Conservation (phyloP, 2,329 filamentous ascomycete species). For the Torrubiella hemipterigena region DNA sequence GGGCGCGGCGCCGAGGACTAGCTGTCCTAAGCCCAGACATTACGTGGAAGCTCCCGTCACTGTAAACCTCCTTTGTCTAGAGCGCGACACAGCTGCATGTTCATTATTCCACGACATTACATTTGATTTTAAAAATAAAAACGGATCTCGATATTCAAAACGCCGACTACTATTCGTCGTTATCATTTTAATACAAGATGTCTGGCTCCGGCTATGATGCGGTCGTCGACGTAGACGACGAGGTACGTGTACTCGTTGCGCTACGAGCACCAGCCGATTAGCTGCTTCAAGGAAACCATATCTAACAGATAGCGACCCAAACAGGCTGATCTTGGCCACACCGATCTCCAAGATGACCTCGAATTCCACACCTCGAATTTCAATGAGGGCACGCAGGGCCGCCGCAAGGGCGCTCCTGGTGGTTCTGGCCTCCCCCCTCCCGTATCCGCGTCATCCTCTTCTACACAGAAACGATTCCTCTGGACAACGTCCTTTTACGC, state of each 20-base stretch:
- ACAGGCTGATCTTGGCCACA: conserved; percentile 96
- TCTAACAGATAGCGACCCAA: too few species aligned
- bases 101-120: conserved; percentile 1
- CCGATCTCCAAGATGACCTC: conserved; percentile 95
- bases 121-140: background rate
- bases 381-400: conserved; percentile 41
- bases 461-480: conserved; percentile 69
- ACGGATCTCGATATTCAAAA: background rate
- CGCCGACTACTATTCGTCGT: conserved; percentile 6
- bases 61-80: background rate
- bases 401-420: conserved; percentile 25
- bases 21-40: too few species aligned
- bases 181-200: conserved; percentile 36
- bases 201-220: conserved; percentile 88
- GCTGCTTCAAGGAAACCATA: too few species aligned
- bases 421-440: conserved; percentile 39
- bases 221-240: conserved; percentile 93
- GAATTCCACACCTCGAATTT: conserved; percentile 96
- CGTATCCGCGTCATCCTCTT: conserved; percentile 35
- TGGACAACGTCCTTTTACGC: conserved; percentile 92
- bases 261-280: too few species aligned
- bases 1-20: background rate
- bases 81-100: conserved; percentile 1
- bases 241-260: conserved; percentile 49
- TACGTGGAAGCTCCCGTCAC: background rate